Conservation (phyloP, 2,329 filamentous ascomycete species). For the Ceratocystis papillata region DNA sequence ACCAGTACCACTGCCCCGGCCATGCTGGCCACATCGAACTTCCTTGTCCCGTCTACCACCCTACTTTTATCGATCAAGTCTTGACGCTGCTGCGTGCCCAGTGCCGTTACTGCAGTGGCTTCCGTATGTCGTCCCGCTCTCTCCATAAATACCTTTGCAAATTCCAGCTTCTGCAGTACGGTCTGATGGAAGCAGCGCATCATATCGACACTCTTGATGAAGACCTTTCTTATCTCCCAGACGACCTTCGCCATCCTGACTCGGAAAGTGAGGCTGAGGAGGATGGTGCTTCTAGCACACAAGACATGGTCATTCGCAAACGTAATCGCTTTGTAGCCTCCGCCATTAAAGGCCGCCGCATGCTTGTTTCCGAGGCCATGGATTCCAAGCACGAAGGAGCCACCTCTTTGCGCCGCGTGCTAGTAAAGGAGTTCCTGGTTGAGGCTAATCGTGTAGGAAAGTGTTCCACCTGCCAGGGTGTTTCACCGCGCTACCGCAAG, state of each 20-base stretch:
- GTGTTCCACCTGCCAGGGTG: constrained; percentile 56
- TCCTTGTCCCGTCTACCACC: constrained; percentile 85
- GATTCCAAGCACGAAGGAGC: constrained; percentile 74
- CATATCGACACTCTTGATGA: constrained; percentile 45
- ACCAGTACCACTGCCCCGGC: constrained; percentile 71
- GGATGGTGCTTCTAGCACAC: constrained; percentile 43
- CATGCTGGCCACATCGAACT: constrained; percentile 94
- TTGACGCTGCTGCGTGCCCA: constrained; percentile 74
- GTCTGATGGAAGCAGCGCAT: constrained; percentile 60
- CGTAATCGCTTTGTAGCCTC: constrained; percentile 57
- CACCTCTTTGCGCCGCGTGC: constrained; percentile 59
- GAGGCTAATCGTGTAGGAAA: constrained; percentile 58
- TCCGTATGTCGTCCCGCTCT: constrained; percentile 66
- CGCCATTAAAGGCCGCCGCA: constrained; percentile 37
- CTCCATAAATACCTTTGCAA: constrained; percentile 75
- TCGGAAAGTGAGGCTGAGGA: constrained; percentile 53
- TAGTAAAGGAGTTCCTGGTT: constrained; percentile 73
- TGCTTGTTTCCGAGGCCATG: constrained; percentile 46
- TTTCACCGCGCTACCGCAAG: constrained; percentile 76
- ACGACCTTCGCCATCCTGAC: constrained; percentile 32
- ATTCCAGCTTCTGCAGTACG: constrained; percentile 73
- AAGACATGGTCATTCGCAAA: constrained; percentile 44
- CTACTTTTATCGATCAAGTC: constrained; percentile 90
- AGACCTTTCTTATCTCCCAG: constrained; percentile 37
- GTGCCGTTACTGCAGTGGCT: constrained; percentile 81